Evolutionary conservation across 1,139 yeast genomes (phyloP), one percentile per base, ranked within the genome.

Genomic region (Sugiyamaella grinbergsii): DNA sequence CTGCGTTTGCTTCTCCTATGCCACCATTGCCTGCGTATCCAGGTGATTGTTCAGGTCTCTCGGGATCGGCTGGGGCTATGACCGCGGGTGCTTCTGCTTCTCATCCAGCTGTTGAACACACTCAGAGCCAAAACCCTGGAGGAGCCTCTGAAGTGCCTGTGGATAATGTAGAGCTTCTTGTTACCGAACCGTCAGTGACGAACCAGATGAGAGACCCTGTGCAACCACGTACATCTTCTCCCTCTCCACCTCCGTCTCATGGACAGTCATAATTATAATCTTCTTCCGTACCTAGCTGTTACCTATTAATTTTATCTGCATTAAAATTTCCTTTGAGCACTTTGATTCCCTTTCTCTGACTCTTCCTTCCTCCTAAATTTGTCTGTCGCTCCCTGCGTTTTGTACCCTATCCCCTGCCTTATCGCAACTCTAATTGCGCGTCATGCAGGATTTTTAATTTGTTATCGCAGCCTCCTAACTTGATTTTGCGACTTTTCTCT

Each of bases 91-190:
- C 10, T 11, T 33, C 5, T 40, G n/a, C n/a, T n/a, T n/a, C n/a
- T n/a, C n/a, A n/a, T n/a, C n/a, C n/a, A n/a, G n/a, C n/a, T n/a
- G n/a, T n/a, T n/a, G n/a, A n/a, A n/a, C n/a, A n/a, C n/a, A n/a
- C n/a, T n/a, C n/a, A n/a, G n/a, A n/a, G n/a, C n/a, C n/a, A n/a
- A 26, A 29, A 40, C 10, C 43, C 28, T n/a, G 43, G 43, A 4
- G 43, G 43, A 3, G 43, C 43, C 4, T 40, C 43, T 18, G 43
- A 26, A 10, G 34, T 34, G 6, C 43, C 43, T 3, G 43, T 40
- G 11, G 43, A 40, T 18, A 28, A 40, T 28, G 34, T 34, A 1
- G 43, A 40, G 5, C 16, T 5, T 20, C 15, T 26, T 11, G 15
- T 29, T 19, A 20, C 24, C 36, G 3, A 15, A 5, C 34, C 44